Evolutionary conservation across 2,329 filamentous ascomycete species (phyloP), one percentile per base, ranked within the genome.

Genomic region (Scedosporium dehoogii): DNA sequence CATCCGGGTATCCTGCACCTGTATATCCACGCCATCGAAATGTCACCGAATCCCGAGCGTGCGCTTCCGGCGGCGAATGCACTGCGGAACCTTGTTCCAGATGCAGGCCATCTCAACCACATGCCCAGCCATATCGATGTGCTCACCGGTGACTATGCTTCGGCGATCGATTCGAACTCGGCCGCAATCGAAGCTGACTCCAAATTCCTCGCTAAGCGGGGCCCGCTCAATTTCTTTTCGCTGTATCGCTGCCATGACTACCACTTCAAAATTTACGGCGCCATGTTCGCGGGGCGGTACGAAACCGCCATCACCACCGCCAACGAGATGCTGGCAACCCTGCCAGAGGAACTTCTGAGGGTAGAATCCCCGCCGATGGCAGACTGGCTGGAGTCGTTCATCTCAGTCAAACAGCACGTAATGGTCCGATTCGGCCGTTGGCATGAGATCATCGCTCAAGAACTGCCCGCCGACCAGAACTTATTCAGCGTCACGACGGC

Each of bases 101-200:
- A 91, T 69, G 79, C 84, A 0, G 88, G 88, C 0, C 89, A 92
- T 71, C 74, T 90, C 0, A 78, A 85, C 48, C 88, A 91, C 69
- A 92, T 93, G 90, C 89, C 89, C 0, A 85, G 85, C 0, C 90
- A 93, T 71, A 77, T 92, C 42, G 89, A 92, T 70, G 82, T 90
- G 10, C 79, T 92, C 0, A 82, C 86, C 29, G 90, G 90, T 12
- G 84, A 91, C 67, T 92, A 91, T 69, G 76, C 81, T 33, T 78
- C 78, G 7, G 87, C 87, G 4, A 85, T 92, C 60, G 75, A 76
- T 1, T 86, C 86, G 3, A 92, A 92, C 70, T 76, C 80, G 1
- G 79, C 81, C 23, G 89, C 89, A 9, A 85, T 89, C 58, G 68
- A 73, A 0, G 88, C 87, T 1, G 89, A 93, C 69, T 82, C 88